Evolutionary conservation across 371 early-diverging fungal genomes (phyloP), one percentile per base, ranked within the genome.

Genomic region (Saksenaea oblongispora): DNA sequence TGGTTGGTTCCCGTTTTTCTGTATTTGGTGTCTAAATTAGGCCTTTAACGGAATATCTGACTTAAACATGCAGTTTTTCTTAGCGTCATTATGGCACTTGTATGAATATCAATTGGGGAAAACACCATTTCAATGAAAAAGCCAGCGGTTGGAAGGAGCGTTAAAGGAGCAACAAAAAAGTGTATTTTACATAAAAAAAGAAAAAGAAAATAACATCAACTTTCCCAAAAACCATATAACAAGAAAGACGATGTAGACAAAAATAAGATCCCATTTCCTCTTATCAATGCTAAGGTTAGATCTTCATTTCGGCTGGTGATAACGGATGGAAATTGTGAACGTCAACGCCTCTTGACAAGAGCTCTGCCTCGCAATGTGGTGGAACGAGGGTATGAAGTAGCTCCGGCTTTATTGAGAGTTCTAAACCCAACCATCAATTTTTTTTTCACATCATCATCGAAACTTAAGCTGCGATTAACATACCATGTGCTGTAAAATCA

Each of bases 401-500:
- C 51, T 85, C 78, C 37, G 80, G 78, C 63, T 80, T 70, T 75
- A 84, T 81, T 31, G 80, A 75, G 41, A 84, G 67, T 57, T 82
- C 83, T 82, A 67, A 44, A 41, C 22, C 22, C 5, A 41, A 59
- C 34, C 11, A 39, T 41, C n/a, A 31, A 4, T 54, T 34, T n/a
- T 41, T 51, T 24, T 22, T 51, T 41, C 7, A 9, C 5, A 10
- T 17, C 51, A 22, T 47, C 51, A 47, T 22, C 22, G 22, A 9
- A 7, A 0, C 18, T 39, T 51, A 17, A 1, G 4, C 14, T 24
- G 22, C 26, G 35, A 34, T 31, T 27, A 27, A 27, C 73, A 73
- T 82, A 92, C 94, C 93, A 72, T 91, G 84, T 17, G 79, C 79
- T 18, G 92, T 84, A 71, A 98, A 98, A 73, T 97, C 91, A 79